Evolutionary conservation across 1,139 yeast genomes (phyloP).

Genomic region (Casaregolazyma suthepensis): DNA sequence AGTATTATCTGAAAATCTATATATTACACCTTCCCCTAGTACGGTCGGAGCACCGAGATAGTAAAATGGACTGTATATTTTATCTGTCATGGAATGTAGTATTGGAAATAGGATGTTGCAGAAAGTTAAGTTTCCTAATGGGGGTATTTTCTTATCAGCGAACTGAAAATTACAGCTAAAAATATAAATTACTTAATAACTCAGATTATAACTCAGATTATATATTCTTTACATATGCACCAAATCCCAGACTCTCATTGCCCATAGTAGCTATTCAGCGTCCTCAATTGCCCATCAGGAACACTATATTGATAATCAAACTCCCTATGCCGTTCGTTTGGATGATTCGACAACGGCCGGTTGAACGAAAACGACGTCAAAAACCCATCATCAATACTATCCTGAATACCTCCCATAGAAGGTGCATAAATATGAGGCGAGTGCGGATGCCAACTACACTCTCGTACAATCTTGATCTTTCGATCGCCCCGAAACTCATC

Average conservation of each 20-base stretch:
- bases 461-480: conserved; percentile 13
- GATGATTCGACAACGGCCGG: neutral
- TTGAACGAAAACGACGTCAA: conserved; percentile 3
- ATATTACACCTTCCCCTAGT: conserved; percentile 28
- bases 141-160: neutral
- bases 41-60: conserved; percentile 18
- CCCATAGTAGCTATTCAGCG: conserved; percentile 3
- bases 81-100: neutral
- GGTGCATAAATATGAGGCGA: conserved; percentile 19
- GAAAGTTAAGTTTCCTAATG: neutral
- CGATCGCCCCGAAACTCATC: neutral
- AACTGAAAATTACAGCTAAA: neutral
- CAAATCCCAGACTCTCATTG: neutral
- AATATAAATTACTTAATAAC: too few species aligned
- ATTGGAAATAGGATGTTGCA: neutral
- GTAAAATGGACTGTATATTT: conserved; percentile 12
- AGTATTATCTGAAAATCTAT: conserved; percentile 25
- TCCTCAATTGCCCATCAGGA: conserved; percentile 2
- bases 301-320: conserved; percentile 3
- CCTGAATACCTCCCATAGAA: conserved; percentile 8
- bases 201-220: too few species aligned
- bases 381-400: conserved; percentile 4
- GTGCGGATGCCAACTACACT: conserved; percentile 22
- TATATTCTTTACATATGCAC: neutral
- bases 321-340: neutral